Evolutionary conservation across 345 rosid genomes (phyloP).

Genomic region (Bruguiera parviflora): DNA sequence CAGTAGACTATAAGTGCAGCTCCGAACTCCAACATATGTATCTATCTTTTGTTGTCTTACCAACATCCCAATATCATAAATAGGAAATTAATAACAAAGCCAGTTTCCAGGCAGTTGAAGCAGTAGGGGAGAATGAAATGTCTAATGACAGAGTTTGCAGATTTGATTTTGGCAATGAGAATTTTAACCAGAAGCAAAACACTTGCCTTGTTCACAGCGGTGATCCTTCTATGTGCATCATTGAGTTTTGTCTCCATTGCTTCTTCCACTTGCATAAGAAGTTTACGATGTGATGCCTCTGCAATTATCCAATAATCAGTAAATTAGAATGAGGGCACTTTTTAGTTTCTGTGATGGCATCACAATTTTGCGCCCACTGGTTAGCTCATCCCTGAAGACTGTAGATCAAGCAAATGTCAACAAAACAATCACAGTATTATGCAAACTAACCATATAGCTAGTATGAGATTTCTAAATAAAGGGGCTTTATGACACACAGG

Average conservation of each 20-base stretch:
- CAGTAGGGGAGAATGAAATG: too few relatives aligned
- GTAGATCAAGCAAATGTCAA: too few relatives aligned
- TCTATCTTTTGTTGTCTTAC: neutral
- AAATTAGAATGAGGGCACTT: neutral
- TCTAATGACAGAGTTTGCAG: too few relatives aligned
- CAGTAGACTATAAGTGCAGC: neutral
- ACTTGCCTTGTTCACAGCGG: slow-evolving; percentile 68
- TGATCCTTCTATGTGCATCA: slow-evolving; percentile 58
- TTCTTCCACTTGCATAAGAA: slow-evolving; percentile 62
- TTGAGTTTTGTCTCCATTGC: slow-evolving; percentile 50
- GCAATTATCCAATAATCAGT: slow-evolving; percentile 21
- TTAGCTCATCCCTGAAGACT: neutral
- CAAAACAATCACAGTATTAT: too few relatives aligned
- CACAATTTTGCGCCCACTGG: neutral
- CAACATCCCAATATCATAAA: neutral
- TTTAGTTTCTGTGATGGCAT: neutral
- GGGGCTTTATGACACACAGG: neutral
- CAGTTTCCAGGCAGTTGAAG: neutral
- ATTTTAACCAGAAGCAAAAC: slow-evolving; percentile 7
- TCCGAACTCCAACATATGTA: neutral
- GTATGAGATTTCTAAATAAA: too few relatives aligned
- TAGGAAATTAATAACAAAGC: neutral
- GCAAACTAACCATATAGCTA: too few relatives aligned
- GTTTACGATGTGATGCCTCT: slow-evolving; percentile 73
- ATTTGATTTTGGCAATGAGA: too few relatives aligned